Conservation (phyloP, 2,329 filamentous ascomycete genomes). For the Chaetomiaceae sp. region DNA sequence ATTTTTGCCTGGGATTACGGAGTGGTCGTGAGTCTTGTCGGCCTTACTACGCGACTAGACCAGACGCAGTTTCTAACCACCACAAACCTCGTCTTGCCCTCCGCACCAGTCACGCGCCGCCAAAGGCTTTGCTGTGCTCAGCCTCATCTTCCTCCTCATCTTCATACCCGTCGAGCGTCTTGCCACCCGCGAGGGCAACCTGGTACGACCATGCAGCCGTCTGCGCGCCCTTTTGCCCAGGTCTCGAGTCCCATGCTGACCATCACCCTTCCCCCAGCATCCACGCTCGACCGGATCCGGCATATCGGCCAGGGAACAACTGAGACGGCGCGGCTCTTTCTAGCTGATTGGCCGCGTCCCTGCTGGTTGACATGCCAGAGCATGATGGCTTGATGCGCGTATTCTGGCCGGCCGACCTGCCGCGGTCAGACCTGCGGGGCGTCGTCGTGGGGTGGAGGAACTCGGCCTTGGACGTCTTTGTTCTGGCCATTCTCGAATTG, state of each 20-base stretch:
- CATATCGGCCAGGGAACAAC: constrained; percentile 91
- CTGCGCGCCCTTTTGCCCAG: constrained; percentile 9
- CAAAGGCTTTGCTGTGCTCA: constrained; percentile 79
- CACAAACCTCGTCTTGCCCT: neutral
- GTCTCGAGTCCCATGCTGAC: constrained; percentile 23
- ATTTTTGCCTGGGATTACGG: constrained; percentile 99
- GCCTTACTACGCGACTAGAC: neutral
- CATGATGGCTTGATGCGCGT: constrained; percentile 92
- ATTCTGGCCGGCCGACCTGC: constrained; percentile 93
- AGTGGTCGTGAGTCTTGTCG: constrained; percentile 69
- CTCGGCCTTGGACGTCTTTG: constrained; percentile 83
- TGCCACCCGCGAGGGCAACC: constrained; percentile 70
- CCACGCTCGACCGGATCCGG: constrained; percentile 72
- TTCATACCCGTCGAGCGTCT: constrained; percentile 80
- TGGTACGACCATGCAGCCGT: constrained; percentile 54
- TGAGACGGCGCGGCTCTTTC: constrained; percentile 91
- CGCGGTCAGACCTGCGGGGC: constrained; percentile 65
- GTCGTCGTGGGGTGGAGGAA: constrained; percentile 96
- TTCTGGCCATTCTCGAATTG: constrained; percentile 83
- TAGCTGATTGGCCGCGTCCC: constrained; percentile 43
- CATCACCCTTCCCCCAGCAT: constrained; percentile 52
- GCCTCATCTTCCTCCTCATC: constrained; percentile 77
- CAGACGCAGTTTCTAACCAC: constrained; percentile 11
- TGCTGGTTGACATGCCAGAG: constrained; percentile 55
- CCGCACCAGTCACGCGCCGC: constrained; percentile 71